A percentile compares a stretch with the other conserved stretches of the same genome.
Conservation (phyloP, 306 rosid genomes). For the Pterocarpus macrocarpus region DNA sequence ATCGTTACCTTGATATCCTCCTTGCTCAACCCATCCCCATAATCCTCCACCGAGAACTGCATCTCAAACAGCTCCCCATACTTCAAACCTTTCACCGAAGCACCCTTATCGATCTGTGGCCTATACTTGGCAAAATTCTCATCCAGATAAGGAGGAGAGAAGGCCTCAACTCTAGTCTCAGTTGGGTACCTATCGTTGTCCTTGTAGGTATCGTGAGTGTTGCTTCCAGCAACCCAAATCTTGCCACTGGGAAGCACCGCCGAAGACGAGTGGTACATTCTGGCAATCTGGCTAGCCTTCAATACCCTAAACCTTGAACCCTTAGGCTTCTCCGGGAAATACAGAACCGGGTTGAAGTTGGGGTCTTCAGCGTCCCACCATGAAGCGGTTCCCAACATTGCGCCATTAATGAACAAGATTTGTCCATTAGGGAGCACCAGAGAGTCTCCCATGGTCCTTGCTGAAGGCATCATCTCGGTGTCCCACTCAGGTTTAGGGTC, state of each 20-base stretch:
- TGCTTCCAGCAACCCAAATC: constrained; percentile 75
- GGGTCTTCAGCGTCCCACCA: constrained; percentile 82
- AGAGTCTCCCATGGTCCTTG: constrained; percentile 82
- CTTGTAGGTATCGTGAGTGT: constrained; percentile 65
- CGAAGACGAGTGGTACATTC: constrained; percentile 86
- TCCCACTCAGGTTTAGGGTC: constrained; percentile 55
- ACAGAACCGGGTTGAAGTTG: constrained; percentile 63
- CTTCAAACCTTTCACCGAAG: neutral
- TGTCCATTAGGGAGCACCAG: constrained; percentile 71
- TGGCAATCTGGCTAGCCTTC: constrained; percentile 52
- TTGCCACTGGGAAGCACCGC: constrained; percentile 70
- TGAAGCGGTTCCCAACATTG: constrained; percentile 67
- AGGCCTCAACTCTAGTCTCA: constrained; percentile 76
- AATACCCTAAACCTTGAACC: constrained; percentile 57
- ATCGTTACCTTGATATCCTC: constrained; percentile 66
- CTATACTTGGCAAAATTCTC: constrained; percentile 11
- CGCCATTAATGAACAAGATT: constrained; percentile 78
- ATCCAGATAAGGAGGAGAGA: constrained; percentile 81
- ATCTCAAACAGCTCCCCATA: constrained; percentile 49
- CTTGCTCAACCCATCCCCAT: neutral
- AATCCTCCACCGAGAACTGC: constrained; percentile 45
- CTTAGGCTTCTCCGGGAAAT: constrained; percentile 51
- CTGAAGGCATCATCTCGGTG: constrained; percentile 67
- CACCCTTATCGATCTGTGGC: constrained; percentile 47
- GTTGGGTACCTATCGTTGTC: constrained; percentile 64